Evolutionary conservation across 2,329 filamentous ascomycete genomes (phyloP), one percentile per base, ranked within the genome.

Genomic region (Saccharata proteae): DNA sequence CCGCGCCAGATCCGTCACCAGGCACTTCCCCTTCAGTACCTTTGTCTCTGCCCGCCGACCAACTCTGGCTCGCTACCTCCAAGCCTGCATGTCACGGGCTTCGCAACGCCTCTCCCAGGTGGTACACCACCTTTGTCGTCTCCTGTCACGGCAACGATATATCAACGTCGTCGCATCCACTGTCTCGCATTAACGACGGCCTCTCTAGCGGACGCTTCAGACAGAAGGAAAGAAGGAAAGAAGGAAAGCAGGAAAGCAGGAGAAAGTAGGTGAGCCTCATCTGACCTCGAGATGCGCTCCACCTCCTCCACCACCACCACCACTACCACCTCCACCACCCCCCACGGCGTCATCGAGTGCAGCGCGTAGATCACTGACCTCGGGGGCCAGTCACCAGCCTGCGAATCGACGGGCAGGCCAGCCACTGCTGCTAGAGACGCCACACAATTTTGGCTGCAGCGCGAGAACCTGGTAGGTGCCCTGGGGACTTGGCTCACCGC

Each of bases 51-150:
- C 21, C 20, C 16, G 9, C 18, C n/a, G n/a, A 26, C 23, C 28
- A 30, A 37, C 25, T 32, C 40, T 37, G 43, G 44, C 46, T 47
- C 39, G 29, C 42, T 49, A 46, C 41, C 44, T 40, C 36, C 30
- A 41, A 43, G 37, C 44, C 42, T 46, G 37, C 30, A 46, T 20
- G 20, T 51, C 46, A 54, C 51, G 49, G 49, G 49, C 41, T 31
- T 39, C 29, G 32, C 36, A 35, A 34, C 41, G 45, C 38, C 50
- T 46, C 45, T 42, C 38, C 44, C 37, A 38, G 25, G 38, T 45
- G 51, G 51, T 55, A 45, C 45, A 40, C 52, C 53, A 22, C 19
- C 26, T 29, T 22, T 11, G 20, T 6, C 32, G 12, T 12, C 13
- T 14, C 12, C 23, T 13, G 12, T 29, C 26, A 26, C 26, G 18